Evolutionary conservation across 345 rosid genomes (phyloP), one percentile per base, ranked within the genome.

Genomic region (Corchorus olitorius): DNA sequence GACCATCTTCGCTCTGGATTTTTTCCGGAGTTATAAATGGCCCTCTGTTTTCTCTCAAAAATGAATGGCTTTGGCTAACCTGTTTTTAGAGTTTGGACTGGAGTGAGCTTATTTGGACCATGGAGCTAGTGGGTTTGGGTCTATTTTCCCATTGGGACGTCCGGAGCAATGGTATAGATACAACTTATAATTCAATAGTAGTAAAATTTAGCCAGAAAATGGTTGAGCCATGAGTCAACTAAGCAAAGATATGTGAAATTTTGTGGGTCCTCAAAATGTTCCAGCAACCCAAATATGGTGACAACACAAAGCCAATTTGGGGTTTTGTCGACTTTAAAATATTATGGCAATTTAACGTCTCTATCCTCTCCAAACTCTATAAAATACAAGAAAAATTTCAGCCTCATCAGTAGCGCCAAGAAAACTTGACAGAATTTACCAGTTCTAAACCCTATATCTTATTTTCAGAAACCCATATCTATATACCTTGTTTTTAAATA

Each of bases 201-300:
- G 27, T 27, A 27, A 27, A 27, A 27, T 27, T 27, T 27, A 27
- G 27, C 27, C 27, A 27, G 27, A 27, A 27, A 27, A 27, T 27
- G 27, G 27, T 27, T 27, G 1, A 27, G 27, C 27, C 45, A 41
- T 41, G 9, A 45, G 48, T 60, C 9, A 13, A 61, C 33, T 33
- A 43, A 50, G 73, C 73, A 16, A 70, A 70, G 60, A 59, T 59
- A 50, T 69, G 46, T 67, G 72, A 67, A 6, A 27, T 22, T 69
- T 15, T 50, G 61, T 58, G 73, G 45, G 10, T 50, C 59, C 71
- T 46, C 46, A 3, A 33, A 22, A n/a, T n/a, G 10, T 45, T 50
- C 9, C 34, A n/a, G 3, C 5, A 20, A 16, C 52, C 1, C 34
- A 43, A 4, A 3, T 58, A 20, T 9, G 22, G 2, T 11, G 50